Percentiles rank a stretch among this genome's conserved stretches.
Evolutionary conservation across 2,329 filamentous ascomycete genomes (phyloP).

Genomic region (Coleophoma crateriformis): DNA sequence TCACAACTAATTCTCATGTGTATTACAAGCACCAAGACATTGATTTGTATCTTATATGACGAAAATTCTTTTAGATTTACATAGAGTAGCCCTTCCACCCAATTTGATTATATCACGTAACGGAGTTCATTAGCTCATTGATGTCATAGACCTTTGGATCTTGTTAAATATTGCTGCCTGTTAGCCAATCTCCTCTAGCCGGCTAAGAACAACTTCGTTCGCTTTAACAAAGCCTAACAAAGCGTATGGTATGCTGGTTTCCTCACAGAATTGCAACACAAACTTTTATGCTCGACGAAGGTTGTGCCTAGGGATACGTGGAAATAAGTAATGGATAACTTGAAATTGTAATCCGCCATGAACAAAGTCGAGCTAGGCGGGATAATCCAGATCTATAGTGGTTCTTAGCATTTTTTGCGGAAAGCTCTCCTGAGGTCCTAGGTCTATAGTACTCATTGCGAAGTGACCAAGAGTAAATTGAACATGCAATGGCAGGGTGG

Average conservation of each 20-base stretch:
- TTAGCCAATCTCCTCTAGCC: conserved; percentile 51
- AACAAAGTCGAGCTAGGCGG: conserved; percentile 65
- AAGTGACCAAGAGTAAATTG: conserved; percentile 71
- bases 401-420: conserved; percentile 65
- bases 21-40: too few species aligned
- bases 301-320: conserved; percentile 64
- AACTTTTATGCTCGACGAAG: conserved; percentile 53
- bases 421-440: conserved; percentile 61
- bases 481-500: conserved; percentile 64
- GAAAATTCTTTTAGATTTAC: too few species aligned
- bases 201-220: conserved; percentile 50
- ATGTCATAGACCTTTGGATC: too few species aligned
- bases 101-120: too few species aligned
- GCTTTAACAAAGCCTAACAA: conserved; percentile 57
- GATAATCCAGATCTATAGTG: conserved; percentile 71
- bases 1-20: too few species aligned
- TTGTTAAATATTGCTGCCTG: too few species aligned
- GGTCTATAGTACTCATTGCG: conserved; percentile 63
- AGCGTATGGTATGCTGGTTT: conserved; percentile 57
- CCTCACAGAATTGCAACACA: conserved; percentile 58
- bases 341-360: conserved; percentile 72
- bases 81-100: too few species aligned
- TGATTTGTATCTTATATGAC: too few species aligned
- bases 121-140: too few species aligned
- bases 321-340: conserved; percentile 65